phyloP scores from a whole-genome alignment of 805 yeast species.

The Saturnispora gosingensis region DNA sequence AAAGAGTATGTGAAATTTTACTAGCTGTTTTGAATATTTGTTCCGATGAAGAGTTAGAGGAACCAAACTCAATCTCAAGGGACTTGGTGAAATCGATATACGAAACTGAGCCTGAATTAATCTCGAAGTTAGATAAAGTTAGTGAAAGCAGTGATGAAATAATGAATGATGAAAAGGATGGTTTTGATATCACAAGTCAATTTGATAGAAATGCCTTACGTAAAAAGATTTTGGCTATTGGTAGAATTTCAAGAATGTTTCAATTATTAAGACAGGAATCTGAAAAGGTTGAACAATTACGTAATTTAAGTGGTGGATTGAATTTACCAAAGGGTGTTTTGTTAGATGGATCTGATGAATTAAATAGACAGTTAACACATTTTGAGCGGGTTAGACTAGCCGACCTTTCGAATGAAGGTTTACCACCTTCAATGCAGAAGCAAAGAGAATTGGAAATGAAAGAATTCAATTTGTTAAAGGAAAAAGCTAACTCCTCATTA shows the following conservation, averaged over 20 bases:
- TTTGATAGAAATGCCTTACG: constrained; percentile 42
- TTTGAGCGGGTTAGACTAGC: constrained; percentile 80
- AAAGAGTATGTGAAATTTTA: constrained; percentile 88
- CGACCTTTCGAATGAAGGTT: constrained; percentile 73
- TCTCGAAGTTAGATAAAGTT: not conserved
- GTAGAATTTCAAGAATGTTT: constrained; percentile 93
- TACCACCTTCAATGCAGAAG: constrained; percentile 56
- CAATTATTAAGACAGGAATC: constrained; percentile 81
- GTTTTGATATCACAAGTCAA: constrained; percentile 9
- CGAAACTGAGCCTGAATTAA: constrained; percentile 9
- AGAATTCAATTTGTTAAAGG: constrained; percentile 9
- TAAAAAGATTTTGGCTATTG: constrained; percentile 89
- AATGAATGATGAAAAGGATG: constrained; percentile 5
- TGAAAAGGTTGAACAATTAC: constrained; percentile 76
- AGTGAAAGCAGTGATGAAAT: not conserved
- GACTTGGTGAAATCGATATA: constrained; percentile 28
- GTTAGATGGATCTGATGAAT: constrained; percentile 72
- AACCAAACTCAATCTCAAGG: constrained; percentile 49
- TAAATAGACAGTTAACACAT: constrained; percentile 56
- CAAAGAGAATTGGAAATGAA: constrained; percentile 8
- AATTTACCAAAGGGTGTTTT: constrained; percentile 78
- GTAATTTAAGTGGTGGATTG: constrained; percentile 60
- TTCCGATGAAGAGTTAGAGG: constrained; percentile 87
- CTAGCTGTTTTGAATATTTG: constrained; percentile 85
- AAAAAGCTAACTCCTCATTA: not conserved